Base-by-base conservation (phyloP, 2,329 filamentous ascomycete genomes). In the Stemphylium lycopersici region DNA sequence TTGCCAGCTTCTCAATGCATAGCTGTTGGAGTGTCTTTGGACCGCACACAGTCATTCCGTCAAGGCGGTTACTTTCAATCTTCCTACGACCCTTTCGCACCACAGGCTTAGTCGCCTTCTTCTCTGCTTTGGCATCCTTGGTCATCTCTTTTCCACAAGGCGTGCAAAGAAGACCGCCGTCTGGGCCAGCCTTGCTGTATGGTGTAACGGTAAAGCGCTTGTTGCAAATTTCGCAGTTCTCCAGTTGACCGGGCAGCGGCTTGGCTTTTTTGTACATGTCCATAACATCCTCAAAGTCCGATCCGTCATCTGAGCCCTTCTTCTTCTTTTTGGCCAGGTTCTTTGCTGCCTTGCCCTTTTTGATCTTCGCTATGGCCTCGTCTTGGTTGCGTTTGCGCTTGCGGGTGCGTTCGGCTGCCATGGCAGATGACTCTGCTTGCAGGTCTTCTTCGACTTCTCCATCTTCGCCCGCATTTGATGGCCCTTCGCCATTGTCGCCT, bases 141-240 rank as follows among this genome's bases (percentile, higher is more conserved):
- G 84, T 84, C 45, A 90, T 75, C 58, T 90, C 85, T 66, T 89
- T 92, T 18, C 90, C 89, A 68, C 93, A 98, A 18, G 90, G 86
- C 3, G 83, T 82, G 71, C 93, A 98, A 1, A 97, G 80, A n/a
- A 98, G 80, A 13, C 91, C 91, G 3, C 93, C 93, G n/a, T 89
- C 82, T 0, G 90, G 89, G 0, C 90, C 91, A 24, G 87, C 84
- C 61, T 91, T 89, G 58, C 89, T 92, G 77, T 97, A 97, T 0
- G 91, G 84, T 0, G 93, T 97, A 39, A 98, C 93, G 0, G 91
- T 96, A 70, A 98, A 98, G 33, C 92, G 87, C 73, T 95, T 96
- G 38, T 84, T 82, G 73, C 93, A 98, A 3, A 87, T 78, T 58
- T 90, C 91, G 71, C 93, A 98, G 62, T 96, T 93, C 59, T 90